Base-by-base conservation (phyloP, 495 filamentous ascomycete genomes). In the Cladorrhinum samala region DNA sequence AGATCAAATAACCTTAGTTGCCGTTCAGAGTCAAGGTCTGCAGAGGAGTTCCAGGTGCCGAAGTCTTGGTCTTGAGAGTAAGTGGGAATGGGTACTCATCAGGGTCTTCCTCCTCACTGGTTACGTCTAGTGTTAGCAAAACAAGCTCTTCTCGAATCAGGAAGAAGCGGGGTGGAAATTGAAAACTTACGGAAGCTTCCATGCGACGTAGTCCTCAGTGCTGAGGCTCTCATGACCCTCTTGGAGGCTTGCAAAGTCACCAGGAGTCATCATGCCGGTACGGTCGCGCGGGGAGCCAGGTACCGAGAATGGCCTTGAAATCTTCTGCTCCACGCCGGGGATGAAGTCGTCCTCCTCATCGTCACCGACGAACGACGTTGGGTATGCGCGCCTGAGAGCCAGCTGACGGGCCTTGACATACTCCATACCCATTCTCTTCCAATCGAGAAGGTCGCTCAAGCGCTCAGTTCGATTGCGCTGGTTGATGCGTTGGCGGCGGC, bases 351-450 rank as follows among this genome's bases (percentile, higher is more conserved):
- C 83, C 51, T 94, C 88, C 41, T 88, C 85, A 9, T 83, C 85
- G 9, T 83, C 76, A 43, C 77, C 84, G 24, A 81, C 81, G 60
- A 95, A 98, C 0, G 88, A 91, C 16, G 75, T 74, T 20, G 93
- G 93, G 60, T 97, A 98, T 19, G 93, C 93, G 78, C 93, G 82
- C 52, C 93, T 77, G 55, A 98, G 73, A 13, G 93, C 93, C 53
- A 98, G 70, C 69, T 97, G 94, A 33, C 93, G 82, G 30, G 93
- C 93, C 73, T 98, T 98, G 71, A 96, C 88, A 59, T 98, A 98
- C 69, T 98, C 93, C 87, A 96, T 82, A 9, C 93, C 93, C 93
- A 98, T 98, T 38, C 93, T 79, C 77, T 98, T 98, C 93, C 93
- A 98, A 70, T 98, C 93, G 43, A 98, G 75, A 25, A 98, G 77